phyloP scores from a whole-genome alignment of 2,329 filamentous ascomycete genomes.

The Epichloe uncinata region DNA sequence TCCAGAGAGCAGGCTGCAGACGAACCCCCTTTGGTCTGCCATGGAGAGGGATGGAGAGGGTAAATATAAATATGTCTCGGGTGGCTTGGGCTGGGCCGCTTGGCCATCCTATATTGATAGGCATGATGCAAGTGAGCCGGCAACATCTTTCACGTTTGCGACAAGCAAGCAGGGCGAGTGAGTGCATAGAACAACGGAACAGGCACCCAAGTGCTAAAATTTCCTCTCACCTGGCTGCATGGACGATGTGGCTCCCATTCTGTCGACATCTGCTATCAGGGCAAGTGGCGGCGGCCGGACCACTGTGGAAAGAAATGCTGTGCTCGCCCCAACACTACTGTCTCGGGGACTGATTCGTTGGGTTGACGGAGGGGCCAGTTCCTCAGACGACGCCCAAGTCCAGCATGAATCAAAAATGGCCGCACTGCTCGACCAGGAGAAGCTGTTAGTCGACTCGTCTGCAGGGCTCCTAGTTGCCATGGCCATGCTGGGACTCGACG shows the following conservation, averaged over 20 bases:
- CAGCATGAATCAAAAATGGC: slow-evolving; percentile 3
- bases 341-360: not conserved
- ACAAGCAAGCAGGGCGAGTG: not conserved
- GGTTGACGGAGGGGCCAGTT: not conserved
- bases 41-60: too few species aligned
- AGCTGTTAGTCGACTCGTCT: not conserved
- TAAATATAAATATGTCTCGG: not conserved
- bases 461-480: not conserved
- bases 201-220: not conserved
- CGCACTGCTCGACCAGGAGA: not conserved
- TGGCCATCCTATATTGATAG: not conserved
- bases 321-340: not conserved
- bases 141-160: not conserved
- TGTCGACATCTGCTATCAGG: not conserved
- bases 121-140: not conserved
- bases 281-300: not conserved
- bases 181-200: not conserved
- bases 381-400: slow-evolving; percentile 5
- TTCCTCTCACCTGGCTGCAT: slow-evolving; percentile 1
- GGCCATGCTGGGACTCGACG: not conserved
- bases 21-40: not conserved
- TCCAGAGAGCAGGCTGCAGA: not conserved
- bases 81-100: not conserved
- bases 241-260: not conserved
- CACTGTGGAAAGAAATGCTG: not conserved